Base-by-base conservation (phyloP, 148 eudicot species). In the Nepenthes gracilis region DNA sequence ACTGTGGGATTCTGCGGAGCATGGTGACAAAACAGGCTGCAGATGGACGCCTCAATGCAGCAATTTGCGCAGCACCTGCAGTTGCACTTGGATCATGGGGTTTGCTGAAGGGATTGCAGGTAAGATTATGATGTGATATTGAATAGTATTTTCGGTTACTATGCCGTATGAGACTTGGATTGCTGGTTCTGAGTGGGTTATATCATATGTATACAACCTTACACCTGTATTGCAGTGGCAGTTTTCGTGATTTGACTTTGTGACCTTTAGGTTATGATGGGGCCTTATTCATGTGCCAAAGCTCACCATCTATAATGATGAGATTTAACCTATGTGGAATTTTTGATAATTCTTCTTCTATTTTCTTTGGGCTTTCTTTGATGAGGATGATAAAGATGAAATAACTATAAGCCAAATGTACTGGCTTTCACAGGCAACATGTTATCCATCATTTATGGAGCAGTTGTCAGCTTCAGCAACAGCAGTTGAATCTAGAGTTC, bases 21-120 rank as follows among this genome's bases (percentile, higher is more conserved):
- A 75, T 89, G 50, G 82, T 80, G 56, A 80, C 81, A 60, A 83
- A 80, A 71, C 99, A 94, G 67, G 97, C 95, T 54, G 77, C 81
- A 47, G 88, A 94, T 35, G 99, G 87, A 50, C 85, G 84, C 9
- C 78, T 83, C 49, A 74, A 84, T 77, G 89, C 99, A 63, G 98
- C 98, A 67, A 79, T 88, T 50, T 93, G 99, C 75, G 99, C 99
- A 57, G 74, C 97, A 56, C 99, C 99, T 65, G 92, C 95, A 53
- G 95, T 94, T 79, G 95, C 87, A 40, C 83, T 94, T 67, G 99
- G 84, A 11, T 85, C 99, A 37, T 94, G 99, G 99, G 97, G 92
- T 43, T 71, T 94, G 79, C 72, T 94, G 65, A 83, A 89, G 72
- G 97, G 89, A 37, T 63, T 82, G 56, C 86, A 86, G 58, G 99